Evolutionary conservation across 2,329 filamentous ascomycete genomes (phyloP).

Genomic region (Ambrosiella beaveri): DNA sequence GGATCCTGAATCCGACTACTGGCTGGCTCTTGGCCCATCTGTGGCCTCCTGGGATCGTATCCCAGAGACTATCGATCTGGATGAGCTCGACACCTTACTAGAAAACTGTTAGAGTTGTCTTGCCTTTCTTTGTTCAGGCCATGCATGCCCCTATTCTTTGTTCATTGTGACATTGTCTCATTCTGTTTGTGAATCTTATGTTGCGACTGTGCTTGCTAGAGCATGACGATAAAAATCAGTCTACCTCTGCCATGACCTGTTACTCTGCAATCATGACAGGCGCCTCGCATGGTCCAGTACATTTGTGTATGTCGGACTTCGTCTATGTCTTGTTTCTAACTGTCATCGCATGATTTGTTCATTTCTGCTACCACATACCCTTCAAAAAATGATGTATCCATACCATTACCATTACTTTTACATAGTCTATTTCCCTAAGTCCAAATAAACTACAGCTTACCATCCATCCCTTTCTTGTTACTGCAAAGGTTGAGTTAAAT

Average conservation of each 20-base stretch:
- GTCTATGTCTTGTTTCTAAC: too few relatives aligned
- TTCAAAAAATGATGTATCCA: too few relatives aligned
- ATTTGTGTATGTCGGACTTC: too few relatives aligned
- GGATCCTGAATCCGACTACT: slow-evolving; percentile 25
- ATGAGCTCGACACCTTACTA: slow-evolving; percentile 80
- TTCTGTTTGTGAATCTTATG: background rate
- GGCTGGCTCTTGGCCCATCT: slow-evolving; percentile 18
- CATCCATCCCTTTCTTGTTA: too few relatives aligned
- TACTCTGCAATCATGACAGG: slow-evolving; percentile 13
- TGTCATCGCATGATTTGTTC: too few relatives aligned
- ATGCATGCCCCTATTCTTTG: background rate
- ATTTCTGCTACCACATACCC: too few relatives aligned
- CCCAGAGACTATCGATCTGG: slow-evolving; percentile 78
- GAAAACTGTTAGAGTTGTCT: slow-evolving; percentile 43
- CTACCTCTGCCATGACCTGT: background rate
- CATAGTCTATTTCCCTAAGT: too few relatives aligned
- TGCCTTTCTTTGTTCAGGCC: background rate
- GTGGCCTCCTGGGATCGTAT: slow-evolving; percentile 42
- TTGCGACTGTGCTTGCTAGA: background rate
- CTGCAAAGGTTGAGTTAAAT: too few relatives aligned
- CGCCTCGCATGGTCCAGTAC: too few relatives aligned
- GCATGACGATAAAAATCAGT: background rate
- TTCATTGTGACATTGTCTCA: background rate
- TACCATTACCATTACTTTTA: too few relatives aligned
- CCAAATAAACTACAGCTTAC: too few relatives aligned